Evolutionary conservation across 164 flowering plant genomes (phyloP), one percentile per base, ranked within the genome.

Genomic region (Brasenia schreberi): DNA sequence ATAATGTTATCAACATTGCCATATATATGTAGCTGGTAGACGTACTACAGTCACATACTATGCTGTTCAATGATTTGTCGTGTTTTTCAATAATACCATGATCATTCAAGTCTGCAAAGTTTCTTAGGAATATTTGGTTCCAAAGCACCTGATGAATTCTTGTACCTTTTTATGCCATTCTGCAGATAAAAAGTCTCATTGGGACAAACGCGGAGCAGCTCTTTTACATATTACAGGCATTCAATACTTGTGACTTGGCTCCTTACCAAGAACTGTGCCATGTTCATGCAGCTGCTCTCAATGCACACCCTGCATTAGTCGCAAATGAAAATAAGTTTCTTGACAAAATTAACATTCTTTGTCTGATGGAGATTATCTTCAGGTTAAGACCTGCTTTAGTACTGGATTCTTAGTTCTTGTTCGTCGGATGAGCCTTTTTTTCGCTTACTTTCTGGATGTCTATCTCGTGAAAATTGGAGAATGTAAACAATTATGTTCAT

Each of bases 331-430:
- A 81, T 69, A 94, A 91, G 77, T 85, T 94, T 19, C 67, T 88
- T 64, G 97, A 94, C 64, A 94, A 91, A 76, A 88, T 94, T 19
- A 87, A 87, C 78, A 88, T 94, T 73, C 96, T 91, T 45, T 94
- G 97, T 81, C 75, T 94, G 77, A 91, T 91, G 96, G 99, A 94
- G 73, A 94, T 91, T 52, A 94, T 94, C 66, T 94, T 89, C 80
- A 91, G 96, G 99, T 87, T 49, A n/a, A 11, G 9, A 19, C 5
- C 9, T 61, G 56, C 56, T 14, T 49, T 9, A 33, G 39, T 33
- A 9, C 43, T n/a, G 19, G 53, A 14, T 68, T 23, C 12, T 3
- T 43, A 49, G n/a, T 45, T 33, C 52, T 52, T 5, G 9, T 33
- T 53, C 64, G 42, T 66, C 19, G 19, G 52, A 10, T 60, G 14